Evolutionary conservation across 805 yeast genomes (phyloP).

Genomic region (Millerozyma miso): DNA sequence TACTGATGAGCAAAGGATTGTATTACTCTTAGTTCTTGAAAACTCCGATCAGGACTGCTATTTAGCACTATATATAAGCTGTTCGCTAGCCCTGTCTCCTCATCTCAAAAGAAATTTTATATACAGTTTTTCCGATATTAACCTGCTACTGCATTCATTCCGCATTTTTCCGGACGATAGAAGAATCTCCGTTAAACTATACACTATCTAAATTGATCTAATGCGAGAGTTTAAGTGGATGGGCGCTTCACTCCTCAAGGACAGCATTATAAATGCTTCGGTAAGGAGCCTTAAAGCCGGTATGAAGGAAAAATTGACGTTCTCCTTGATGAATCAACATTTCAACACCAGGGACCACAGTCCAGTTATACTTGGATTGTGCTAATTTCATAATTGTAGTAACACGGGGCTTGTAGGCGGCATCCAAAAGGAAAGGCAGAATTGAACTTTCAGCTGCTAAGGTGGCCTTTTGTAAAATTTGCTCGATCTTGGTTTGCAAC

Average conservation of each 20-base stretch:
- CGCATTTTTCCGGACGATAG: not conserved
- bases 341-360: slow-evolving; percentile 84
- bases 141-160: not conserved
- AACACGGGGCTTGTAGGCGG: slow-evolving; percentile 86
- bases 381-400: slow-evolving; percentile 88
- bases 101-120: not conserved
- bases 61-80: too few relatives aligned
- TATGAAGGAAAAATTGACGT: slow-evolving; percentile 79
- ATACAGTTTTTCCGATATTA: not conserved
- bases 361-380: slow-evolving; percentile 58
- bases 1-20: too few relatives aligned
- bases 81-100: not conserved
- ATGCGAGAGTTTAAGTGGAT: too few relatives aligned
- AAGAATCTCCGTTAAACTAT: not conserved
- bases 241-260: slow-evolving; percentile 19
- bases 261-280: slow-evolving; percentile 61
- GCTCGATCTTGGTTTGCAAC: slow-evolving; percentile 46
- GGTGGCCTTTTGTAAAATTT: slow-evolving; percentile 40
- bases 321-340: slow-evolving; percentile 94
- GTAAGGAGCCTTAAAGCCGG: slow-evolving; percentile 62
- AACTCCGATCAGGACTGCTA: too few relatives aligned
- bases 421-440: slow-evolving; percentile 68
- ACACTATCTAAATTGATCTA: too few relatives aligned
- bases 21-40: too few relatives aligned
- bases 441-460: slow-evolving; percentile 30